phyloP scores from a whole-genome alignment of 2,329 filamentous ascomycete species.

The Cladosporium oxysporum region DNA sequence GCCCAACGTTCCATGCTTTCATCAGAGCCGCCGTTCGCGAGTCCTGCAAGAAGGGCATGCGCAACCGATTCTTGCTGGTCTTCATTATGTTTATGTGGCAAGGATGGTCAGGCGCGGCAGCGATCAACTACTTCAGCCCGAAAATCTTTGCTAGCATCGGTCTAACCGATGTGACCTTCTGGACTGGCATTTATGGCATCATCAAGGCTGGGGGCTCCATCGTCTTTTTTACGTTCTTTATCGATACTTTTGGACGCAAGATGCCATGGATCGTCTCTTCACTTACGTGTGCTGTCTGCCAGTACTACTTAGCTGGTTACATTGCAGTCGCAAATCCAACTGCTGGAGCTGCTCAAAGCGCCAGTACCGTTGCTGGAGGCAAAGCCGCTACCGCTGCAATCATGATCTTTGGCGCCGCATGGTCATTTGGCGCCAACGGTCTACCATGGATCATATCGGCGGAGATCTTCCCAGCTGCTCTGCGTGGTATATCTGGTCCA shows the following conservation, averaged over 20 bases:
- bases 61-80: conserved; percentile 44
- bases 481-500: conserved; percentile 43
- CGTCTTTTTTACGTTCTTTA: conserved; percentile 42
- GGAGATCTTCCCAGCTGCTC: conserved; percentile 45
- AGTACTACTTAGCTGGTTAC: conserved; percentile 42
- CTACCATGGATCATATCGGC: conserved; percentile 48
- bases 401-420: conserved; percentile 43
- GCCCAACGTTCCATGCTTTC: conserved; percentile 34
- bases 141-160: conserved; percentile 42
- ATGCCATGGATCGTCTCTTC: conserved; percentile 37
- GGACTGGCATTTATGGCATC: conserved; percentile 42
- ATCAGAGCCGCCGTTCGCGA: conserved; percentile 38
- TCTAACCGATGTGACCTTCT: conserved; percentile 38
- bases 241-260: conserved; percentile 41
- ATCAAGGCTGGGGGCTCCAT: conserved; percentile 41
- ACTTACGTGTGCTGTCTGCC: conserved; percentile 39
- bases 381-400: conserved; percentile 44
- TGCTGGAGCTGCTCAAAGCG: conserved; percentile 33
- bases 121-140: conserved; percentile 42
- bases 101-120: conserved; percentile 36
- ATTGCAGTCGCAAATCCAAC: conserved; percentile 39
- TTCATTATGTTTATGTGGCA: conserved; percentile 44
- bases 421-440: conserved; percentile 43
- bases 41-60: conserved; percentile 39
- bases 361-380: conserved; percentile 40